These are phyloP conservation scores for Dissophora ornata DNA, from an alignment of 192 early-diverging fungal species.

Conservation along the genomic window DNA sequence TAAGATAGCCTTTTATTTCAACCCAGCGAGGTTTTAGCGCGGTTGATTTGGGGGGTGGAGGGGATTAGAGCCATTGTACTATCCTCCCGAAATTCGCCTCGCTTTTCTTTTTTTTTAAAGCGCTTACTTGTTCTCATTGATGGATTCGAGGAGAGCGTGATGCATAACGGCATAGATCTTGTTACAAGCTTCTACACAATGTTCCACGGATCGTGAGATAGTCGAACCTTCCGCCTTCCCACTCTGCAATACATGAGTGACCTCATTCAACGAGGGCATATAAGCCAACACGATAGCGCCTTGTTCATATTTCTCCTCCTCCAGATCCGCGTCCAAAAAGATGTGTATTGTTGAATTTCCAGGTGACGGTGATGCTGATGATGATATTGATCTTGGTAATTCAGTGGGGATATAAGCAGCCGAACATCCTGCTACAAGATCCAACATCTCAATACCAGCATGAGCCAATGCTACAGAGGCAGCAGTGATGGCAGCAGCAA, in stretches of 20 bases:
- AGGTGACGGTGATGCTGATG: slow-evolving; percentile 2
- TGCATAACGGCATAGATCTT: slow-evolving; percentile 81
- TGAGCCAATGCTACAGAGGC: slow-evolving; percentile 79
- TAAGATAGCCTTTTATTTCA: too few species aligned
- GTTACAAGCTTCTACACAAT: slow-evolving; percentile 80
- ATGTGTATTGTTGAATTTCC: slow-evolving; percentile 39
- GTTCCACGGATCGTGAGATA: slow-evolving; percentile 72
- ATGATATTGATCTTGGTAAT: slow-evolving; percentile 24
- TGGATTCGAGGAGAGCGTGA: slow-evolving; percentile 63
- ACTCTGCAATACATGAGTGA: slow-evolving; percentile 81
- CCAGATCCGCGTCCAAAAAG: slow-evolving; percentile 63
- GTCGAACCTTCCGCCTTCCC: slow-evolving; percentile 66
- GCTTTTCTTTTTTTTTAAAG: too few species aligned
- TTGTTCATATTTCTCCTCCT: slow-evolving; percentile 68
- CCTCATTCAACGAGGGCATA: slow-evolving; percentile 84
- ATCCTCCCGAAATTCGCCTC: too few species aligned
- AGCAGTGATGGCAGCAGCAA: slow-evolving; percentile 74
- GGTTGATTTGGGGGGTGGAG: too few species aligned
- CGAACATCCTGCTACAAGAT: slow-evolving; percentile 80
- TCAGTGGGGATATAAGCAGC: slow-evolving; percentile 53
- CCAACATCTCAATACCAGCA: slow-evolving; percentile 88
- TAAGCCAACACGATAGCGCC: slow-evolving; percentile 77
- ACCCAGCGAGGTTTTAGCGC: too few species aligned
- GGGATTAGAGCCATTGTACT: too few species aligned
- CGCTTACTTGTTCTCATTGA: slow-evolving; percentile 42